phyloP scores from a whole-genome alignment of 495 filamentous ascomycete genomes.

The Neurospora sp. region DNA sequence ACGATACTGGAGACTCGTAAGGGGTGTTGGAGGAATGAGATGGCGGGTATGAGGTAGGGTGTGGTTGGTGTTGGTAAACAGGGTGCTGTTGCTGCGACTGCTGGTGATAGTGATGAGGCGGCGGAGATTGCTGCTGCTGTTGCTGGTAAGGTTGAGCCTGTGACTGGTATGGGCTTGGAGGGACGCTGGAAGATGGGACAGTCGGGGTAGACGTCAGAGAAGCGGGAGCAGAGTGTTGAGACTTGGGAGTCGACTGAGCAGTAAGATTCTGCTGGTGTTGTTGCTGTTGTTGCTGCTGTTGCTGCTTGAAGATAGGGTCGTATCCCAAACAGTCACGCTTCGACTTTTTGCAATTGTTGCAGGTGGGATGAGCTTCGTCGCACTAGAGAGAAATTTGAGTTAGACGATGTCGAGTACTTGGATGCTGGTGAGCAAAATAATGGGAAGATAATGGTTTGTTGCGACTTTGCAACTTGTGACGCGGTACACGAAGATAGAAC shows the following conservation, averaged over 20 bases:
- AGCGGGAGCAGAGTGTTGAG: conserved; percentile 12
- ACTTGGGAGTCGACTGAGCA: conserved; percentile 18
- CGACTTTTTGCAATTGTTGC: conserved; percentile 95
- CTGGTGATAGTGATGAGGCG: conserved; percentile 30
- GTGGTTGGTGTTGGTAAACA: conserved; percentile 19
- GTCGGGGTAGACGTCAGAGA: conserved; percentile 17
- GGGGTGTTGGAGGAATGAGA: conserved; percentile 16
- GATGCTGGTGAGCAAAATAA: background rate
- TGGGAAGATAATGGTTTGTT: background rate
- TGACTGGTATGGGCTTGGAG: conserved; percentile 23
- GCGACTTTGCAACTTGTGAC: background rate
- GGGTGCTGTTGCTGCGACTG: conserved; percentile 4
- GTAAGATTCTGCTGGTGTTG: conserved; percentile 16
- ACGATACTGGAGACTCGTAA: conserved; percentile 28
- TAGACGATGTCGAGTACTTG: conserved; percentile 1
- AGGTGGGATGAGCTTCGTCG: conserved; percentile 89
- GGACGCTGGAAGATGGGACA: conserved; percentile 17
- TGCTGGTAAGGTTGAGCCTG: conserved; percentile 20
- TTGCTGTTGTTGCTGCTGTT: conserved; percentile 41
- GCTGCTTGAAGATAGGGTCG: conserved; percentile 94
- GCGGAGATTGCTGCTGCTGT: conserved; percentile 15
- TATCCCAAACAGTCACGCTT: conserved; percentile 96
- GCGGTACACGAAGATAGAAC: background rate
- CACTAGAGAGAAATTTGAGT: conserved; percentile 47
- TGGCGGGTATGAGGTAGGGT: conserved; percentile 19